Conservation (phyloP, 2,329 filamentous ascomycete genomes). For the Diaporthe humulicola region DNA sequence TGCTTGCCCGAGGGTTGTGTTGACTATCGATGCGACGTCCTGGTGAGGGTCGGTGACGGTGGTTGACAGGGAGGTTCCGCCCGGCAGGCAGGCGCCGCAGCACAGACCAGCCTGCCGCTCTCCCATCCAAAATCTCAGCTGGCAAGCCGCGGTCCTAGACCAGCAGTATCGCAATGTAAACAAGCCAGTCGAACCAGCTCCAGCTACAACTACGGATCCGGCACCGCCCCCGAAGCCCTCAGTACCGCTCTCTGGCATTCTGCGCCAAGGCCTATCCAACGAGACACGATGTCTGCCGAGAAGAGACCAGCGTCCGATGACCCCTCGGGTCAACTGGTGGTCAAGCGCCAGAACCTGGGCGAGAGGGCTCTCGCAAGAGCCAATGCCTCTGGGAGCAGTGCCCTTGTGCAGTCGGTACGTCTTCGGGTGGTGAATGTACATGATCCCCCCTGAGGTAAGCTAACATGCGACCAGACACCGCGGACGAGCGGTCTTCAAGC, state of each 20-base stretch:
- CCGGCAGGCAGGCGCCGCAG: conserved; percentile 35
- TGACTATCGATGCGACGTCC: conserved; percentile 20
- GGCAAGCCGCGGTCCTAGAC: not conserved
- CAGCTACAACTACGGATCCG: not conserved
- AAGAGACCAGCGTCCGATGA: conserved; percentile 92
- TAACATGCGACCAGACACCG: conserved; percentile 67
- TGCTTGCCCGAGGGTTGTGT: conserved; percentile 11
- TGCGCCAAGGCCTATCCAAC: conserved; percentile 36
- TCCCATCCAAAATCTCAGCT: conserved; percentile 34
- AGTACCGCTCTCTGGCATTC: conserved; percentile 3
- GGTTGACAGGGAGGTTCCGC: not conserved
- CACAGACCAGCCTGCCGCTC: conserved; percentile 32
- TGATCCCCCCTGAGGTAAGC: conserved; percentile 43
- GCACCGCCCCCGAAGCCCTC: not conserved
- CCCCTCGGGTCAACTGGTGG: conserved; percentile 83
- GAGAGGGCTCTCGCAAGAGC: conserved; percentile 63
- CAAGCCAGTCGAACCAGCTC: not conserved
- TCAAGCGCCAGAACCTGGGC: conserved; percentile 87
- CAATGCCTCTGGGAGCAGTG: conserved; percentile 61
- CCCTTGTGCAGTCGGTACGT: conserved; percentile 66
- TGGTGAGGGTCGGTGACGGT: conserved; percentile 18
- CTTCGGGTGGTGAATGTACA: not conserved
- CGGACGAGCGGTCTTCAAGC: conserved; percentile 88
- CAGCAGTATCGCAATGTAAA: conserved; percentile 8
- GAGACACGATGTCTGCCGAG: conserved; percentile 83